phyloP scores from a whole-genome alignment of 2,329 filamentous ascomycete species.

The Cercospora sp. region DNA sequence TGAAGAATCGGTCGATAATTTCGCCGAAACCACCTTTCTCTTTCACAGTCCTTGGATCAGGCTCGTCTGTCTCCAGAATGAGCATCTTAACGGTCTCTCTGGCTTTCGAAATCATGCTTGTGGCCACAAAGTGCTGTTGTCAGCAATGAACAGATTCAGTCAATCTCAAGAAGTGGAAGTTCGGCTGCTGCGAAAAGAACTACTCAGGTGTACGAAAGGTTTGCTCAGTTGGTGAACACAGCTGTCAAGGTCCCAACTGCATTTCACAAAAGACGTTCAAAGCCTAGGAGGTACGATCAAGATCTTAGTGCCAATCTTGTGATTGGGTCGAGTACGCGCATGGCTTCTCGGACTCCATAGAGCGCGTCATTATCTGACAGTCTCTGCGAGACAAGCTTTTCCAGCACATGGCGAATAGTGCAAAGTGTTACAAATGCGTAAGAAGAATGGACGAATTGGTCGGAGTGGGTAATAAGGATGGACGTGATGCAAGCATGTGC shows the following conservation, averaged over 20 bases:
- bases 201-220: not conserved
- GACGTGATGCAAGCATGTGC: not conserved
- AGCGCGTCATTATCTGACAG: not conserved
- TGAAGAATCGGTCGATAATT: constrained; percentile 55
- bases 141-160: not conserved
- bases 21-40: constrained; percentile 57
- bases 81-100: constrained; percentile 46
- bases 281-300: not conserved
- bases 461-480: not conserved
- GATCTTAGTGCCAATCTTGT: not conserved
- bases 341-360: not conserved
- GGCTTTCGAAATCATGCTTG: constrained; percentile 1
- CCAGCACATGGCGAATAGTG: not conserved
- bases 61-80: constrained; percentile 60
- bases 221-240: not conserved
- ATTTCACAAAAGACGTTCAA: not conserved
- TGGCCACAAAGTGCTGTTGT: not conserved
- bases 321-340: constrained; percentile 1
- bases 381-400: not conserved
- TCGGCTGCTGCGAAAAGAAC: not conserved
- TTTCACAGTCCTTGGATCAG: constrained; percentile 53
- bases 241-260: not conserved
- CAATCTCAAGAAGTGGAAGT: not conserved
- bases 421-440: not conserved
- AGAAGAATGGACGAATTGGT: constrained; percentile 1